A percentile compares a stretch with the other conserved stretches of the same genome.
Conservation (phyloP, 2,329 filamentous ascomycete genomes). For the Fusarium floridanum region DNA sequence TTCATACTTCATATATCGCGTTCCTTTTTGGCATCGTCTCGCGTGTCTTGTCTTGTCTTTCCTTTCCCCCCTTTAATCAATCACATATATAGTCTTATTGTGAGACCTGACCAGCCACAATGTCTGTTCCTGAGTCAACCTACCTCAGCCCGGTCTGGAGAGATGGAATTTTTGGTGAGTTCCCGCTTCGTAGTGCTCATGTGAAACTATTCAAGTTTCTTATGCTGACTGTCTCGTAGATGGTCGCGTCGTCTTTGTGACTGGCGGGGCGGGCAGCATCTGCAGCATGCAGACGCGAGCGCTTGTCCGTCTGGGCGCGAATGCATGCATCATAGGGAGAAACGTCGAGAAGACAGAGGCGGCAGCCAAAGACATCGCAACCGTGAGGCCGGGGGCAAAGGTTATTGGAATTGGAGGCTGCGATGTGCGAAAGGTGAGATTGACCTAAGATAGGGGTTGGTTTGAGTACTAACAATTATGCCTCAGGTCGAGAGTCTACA, state of each 20-base stretch:
- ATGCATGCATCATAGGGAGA: conserved; percentile 94
- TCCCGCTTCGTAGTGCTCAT: not conserved
- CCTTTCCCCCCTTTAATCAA: not conserved
- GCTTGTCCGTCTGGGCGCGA: conserved; percentile 88
- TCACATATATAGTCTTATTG: not conserved
- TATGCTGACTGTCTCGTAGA: conserved; percentile 62
- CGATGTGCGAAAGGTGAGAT: conserved; percentile 76
- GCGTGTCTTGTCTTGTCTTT: not conserved
- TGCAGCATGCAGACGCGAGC: conserved; percentile 95
- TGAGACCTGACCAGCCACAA: conserved; percentile 49
- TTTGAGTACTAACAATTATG: not conserved
- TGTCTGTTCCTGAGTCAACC: conserved; percentile 78
- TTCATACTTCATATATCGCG: not conserved
- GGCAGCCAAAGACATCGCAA: conserved; percentile 85
- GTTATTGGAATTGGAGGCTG: conserved; percentile 88
- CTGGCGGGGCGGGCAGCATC: conserved; percentile 92
- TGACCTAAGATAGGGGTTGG: not conserved
- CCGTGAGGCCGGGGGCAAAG: conserved; percentile 80
- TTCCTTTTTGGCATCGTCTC: not conserved
- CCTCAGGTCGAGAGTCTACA: conserved; percentile 54
- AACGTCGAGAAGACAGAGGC: conserved; percentile 88
- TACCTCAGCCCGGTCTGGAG: conserved; percentile 89
- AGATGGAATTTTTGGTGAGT: conserved; percentile 85
- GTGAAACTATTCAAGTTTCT: not conserved
- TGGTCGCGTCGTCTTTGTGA: conserved; percentile 93